A percentile compares a stretch with the other conserved stretches of the same genome.
phyloP scores from a whole-genome alignment of 768 basidiomycete genomes.

The Exsudoporus frostii region DNA sequence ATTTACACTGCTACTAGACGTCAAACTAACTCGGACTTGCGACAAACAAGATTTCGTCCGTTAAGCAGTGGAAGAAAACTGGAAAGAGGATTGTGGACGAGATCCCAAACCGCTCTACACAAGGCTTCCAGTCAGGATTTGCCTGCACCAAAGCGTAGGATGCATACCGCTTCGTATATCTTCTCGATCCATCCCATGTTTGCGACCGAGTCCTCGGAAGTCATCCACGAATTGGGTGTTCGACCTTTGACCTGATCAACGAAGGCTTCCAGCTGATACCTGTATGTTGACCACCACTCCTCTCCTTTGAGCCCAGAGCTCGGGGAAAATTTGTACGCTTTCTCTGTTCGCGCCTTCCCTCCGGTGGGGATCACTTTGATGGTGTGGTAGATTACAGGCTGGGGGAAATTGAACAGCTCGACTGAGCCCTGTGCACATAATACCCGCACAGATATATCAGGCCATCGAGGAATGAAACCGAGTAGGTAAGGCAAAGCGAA shows the following conservation, averaged over 20 bases:
- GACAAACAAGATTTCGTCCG: neutral
- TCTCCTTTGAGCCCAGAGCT: constrained; percentile 41
- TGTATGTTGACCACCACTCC: constrained; percentile 54
- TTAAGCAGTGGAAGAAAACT: constrained; percentile 12
- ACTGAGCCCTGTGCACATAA: constrained; percentile 46
- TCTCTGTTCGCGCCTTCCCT: constrained; percentile 38
- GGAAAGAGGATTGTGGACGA: constrained; percentile 32
- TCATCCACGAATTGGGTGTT: constrained; percentile 52
- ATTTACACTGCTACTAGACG: neutral
- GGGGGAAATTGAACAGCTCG: constrained; percentile 39
- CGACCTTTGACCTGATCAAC: constrained; percentile 56
- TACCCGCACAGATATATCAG: constrained; percentile 35
- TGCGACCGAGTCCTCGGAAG: constrained; percentile 48
- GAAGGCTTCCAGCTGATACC: constrained; percentile 62
- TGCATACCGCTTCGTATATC: constrained; percentile 49
- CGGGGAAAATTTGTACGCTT: constrained; percentile 39
- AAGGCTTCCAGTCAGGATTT: neutral
- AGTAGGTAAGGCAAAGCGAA: constrained; percentile 29
- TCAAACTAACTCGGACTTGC: neutral
- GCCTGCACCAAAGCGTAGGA: neutral
- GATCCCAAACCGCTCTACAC: constrained; percentile 33
- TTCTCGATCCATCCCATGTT: constrained; percentile 59
- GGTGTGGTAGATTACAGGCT: constrained; percentile 48
- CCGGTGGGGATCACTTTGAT: constrained; percentile 41
- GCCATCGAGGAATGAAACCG: constrained; percentile 39